Evolutionary conservation across 1,284 basidiomycete species (phyloP).

Genomic region (Cutaneotrichosporon cavernicola): DNA sequence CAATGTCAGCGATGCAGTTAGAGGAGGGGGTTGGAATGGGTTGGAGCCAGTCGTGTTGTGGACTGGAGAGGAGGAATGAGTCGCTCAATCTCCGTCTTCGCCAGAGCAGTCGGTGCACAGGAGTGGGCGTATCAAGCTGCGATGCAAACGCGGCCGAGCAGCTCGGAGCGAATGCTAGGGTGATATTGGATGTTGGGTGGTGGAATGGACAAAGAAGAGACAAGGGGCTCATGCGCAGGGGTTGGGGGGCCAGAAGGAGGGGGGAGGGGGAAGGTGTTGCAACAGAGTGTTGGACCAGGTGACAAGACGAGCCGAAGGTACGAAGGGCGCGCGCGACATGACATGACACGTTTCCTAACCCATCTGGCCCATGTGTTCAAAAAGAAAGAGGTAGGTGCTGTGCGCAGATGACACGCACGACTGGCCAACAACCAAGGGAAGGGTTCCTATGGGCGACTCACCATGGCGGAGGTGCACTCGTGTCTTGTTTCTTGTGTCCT

Average conservation of each 20-base stretch:
- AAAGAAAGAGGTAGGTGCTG: too few relatives aligned
- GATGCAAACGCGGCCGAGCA: not conserved
- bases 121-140: not conserved
- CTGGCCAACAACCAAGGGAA: not conserved
- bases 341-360: too few relatives aligned
- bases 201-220: not conserved
- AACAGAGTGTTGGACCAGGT: too few relatives aligned
- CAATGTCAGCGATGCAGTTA: slow-evolving; percentile 1
- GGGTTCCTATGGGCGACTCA: not conserved
- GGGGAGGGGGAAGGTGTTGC: not conserved
- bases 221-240: not conserved
- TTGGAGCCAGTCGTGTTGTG: not conserved
- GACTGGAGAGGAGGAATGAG: too few relatives aligned
- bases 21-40: not conserved
- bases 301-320: not conserved
- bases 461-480: slow-evolving; percentile 6
- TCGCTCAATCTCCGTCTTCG: not conserved
- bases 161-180: not conserved
- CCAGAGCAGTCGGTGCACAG: slow-evolving; percentile 2
- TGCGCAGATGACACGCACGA: too few relatives aligned
- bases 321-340: not conserved
- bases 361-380: too few relatives aligned
- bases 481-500: not conserved
- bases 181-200: not conserved
- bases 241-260: too few relatives aligned